A percentile compares a stretch with the other conserved stretches of the same genome.
These are phyloP conservation scores for Isoetes engelmannii DNA, from an alignment of 83 land plant species.

Conservation along the genomic window DNA sequence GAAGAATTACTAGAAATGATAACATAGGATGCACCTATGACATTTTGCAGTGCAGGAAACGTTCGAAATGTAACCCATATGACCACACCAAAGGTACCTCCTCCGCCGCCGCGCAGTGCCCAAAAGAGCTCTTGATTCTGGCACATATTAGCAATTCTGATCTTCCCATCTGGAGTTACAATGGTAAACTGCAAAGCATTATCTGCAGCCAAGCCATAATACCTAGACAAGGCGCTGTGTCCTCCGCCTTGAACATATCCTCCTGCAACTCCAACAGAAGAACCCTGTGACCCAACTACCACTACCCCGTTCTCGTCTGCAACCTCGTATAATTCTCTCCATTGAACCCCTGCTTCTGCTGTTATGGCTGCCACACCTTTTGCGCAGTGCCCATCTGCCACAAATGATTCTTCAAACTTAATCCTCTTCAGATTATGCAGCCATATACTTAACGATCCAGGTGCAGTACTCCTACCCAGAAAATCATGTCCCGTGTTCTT, in stretches of 20 bases:
- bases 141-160: constrained; percentile 1
- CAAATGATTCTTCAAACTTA: background rate
- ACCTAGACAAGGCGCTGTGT: constrained; percentile 10
- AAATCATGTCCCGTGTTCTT: constrained; percentile 6
- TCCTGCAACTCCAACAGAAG: constrained; percentile 12
- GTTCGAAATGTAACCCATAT: constrained; percentile 1
- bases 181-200: constrained; percentile 5
- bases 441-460: constrained; percentile 3
- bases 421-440: background rate
- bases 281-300: constrained; percentile 11
- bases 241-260: constrained; percentile 15
- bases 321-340: constrained; percentile 10
- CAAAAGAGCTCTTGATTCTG: constrained; percentile 18
- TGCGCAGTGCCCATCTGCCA: background rate
- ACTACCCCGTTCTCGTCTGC: background rate
- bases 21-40: background rate
- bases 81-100: constrained; percentile 19
- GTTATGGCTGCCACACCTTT: constrained; percentile 4
- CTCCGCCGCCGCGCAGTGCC: constrained; percentile 18
- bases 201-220: constrained; percentile 15
- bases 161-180: constrained; percentile 16
- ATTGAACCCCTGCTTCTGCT: constrained; percentile 10
- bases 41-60: constrained; percentile 8
- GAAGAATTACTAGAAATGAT: constrained; percentile 4
- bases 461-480: constrained; percentile 9